These are phyloP conservation scores for Pinus taeda DNA, from an alignment of 75 land plant genomes.

Conservation along the genomic window DNA sequence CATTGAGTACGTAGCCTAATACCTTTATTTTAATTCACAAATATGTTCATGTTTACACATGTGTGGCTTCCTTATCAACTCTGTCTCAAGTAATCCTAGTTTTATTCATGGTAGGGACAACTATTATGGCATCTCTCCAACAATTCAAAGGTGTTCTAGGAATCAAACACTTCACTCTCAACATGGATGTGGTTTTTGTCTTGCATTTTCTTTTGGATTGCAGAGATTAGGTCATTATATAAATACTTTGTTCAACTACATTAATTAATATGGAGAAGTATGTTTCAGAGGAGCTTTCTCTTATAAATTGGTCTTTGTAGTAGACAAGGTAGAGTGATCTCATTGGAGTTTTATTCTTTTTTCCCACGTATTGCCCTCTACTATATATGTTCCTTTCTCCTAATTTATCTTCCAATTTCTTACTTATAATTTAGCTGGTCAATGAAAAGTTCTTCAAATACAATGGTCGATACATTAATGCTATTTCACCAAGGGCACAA, in stretches of 20 bases:
- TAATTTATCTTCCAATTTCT: not conserved
- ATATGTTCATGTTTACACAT: constrained; percentile 18
- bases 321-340: constrained; percentile 54
- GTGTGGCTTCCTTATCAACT: constrained; percentile 76
- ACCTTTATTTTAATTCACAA: too few species aligned
- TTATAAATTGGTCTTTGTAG: constrained; percentile 25
- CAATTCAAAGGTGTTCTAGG: constrained; percentile 80
- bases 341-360: constrained; percentile 38
- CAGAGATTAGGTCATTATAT: constrained; percentile 44
- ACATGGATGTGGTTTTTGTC: constrained; percentile 65
- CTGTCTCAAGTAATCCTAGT: constrained; percentile 80
- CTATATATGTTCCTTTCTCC: constrained; percentile 23
- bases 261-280: too few species aligned
- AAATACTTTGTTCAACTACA: too few species aligned
- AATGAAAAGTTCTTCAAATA: too few species aligned
- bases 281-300: too few species aligned
- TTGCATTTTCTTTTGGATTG: constrained; percentile 57
- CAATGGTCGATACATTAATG: too few species aligned
- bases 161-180: constrained; percentile 53
- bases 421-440: not conserved
- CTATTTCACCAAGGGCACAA: too few species aligned
- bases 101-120: constrained; percentile 89
- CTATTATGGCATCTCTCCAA: constrained; percentile 70
- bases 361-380: constrained; percentile 34
- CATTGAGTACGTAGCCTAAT: too few species aligned